Conservation (phyloP, 2,329 filamentous ascomycete genomes). For the Claviceps cyperi region DNA sequence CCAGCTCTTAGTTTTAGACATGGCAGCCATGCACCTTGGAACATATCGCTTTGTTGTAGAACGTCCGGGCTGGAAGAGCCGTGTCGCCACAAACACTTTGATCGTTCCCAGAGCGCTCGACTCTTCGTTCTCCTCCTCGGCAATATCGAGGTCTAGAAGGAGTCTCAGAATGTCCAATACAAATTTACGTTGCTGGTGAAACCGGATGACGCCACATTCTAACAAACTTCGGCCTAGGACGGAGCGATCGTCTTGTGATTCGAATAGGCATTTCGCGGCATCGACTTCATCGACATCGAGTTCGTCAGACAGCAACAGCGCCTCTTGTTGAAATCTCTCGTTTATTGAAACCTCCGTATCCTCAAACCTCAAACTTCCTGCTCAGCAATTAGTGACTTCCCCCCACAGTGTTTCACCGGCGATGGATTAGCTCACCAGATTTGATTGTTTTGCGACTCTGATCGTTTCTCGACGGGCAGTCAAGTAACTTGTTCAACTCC, state of each 20-base stretch:
- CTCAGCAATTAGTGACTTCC: slow-evolving; percentile 7
- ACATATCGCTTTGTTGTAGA: slow-evolving; percentile 46
- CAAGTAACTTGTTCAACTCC: slow-evolving; percentile 56
- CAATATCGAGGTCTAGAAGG: slow-evolving; percentile 50
- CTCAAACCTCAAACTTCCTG: slow-evolving; percentile 62
- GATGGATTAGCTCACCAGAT: slow-evolving; percentile 36
- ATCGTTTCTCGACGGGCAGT: slow-evolving; percentile 61
- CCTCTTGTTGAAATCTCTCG: slow-evolving; percentile 71
- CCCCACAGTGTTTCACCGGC: background rate
- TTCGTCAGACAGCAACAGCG: slow-evolving; percentile 71
- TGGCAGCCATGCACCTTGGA: slow-evolving; percentile 58
- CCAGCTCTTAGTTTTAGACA: slow-evolving; percentile 65
- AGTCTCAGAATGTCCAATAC: slow-evolving; percentile 73
- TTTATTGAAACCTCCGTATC: slow-evolving; percentile 69
- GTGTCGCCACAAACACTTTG: slow-evolving; percentile 20
- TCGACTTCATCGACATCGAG: slow-evolving; percentile 82
- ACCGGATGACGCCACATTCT: slow-evolving; percentile 70
- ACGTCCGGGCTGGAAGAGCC: slow-evolving; percentile 19
- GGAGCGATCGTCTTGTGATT: slow-evolving; percentile 54
- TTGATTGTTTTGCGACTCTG: slow-evolving; percentile 58
- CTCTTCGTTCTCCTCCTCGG: slow-evolving; percentile 38
- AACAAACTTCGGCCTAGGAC: slow-evolving; percentile 58
- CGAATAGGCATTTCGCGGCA: slow-evolving; percentile 62
- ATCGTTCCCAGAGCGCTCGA: slow-evolving; percentile 18
- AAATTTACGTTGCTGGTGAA: slow-evolving; percentile 74